phyloP scores from a whole-genome alignment of 768 basidiomycete genomes.

The Leccinum broughii region DNA sequence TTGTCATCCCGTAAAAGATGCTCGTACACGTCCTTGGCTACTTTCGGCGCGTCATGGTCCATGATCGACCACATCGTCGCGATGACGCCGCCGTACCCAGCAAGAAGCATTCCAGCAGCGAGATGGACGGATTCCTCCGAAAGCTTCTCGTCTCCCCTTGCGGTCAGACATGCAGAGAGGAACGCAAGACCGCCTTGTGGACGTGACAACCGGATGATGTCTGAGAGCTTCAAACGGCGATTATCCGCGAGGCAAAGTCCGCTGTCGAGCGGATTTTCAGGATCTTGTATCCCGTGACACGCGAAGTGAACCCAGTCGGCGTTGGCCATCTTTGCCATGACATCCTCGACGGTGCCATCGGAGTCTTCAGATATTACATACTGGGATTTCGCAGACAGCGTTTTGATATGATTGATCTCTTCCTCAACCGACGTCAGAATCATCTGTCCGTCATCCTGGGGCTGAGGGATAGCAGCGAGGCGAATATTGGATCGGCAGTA shows the following conservation, averaged over 20 bases:
- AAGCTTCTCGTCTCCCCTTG: not conserved
- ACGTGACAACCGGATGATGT: not conserved
- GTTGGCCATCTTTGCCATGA: not conserved
- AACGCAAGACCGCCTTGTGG: not conserved
- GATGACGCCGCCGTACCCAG: not conserved
- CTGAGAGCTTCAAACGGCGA: not conserved
- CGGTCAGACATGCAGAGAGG: not conserved
- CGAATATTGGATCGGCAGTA: not conserved
- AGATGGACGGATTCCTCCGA: too few species aligned
- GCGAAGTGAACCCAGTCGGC: not conserved
- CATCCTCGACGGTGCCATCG: not conserved
- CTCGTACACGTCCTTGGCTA: too few species aligned
- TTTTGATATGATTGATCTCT: not conserved
- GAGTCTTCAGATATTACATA: not conserved
- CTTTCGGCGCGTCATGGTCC: too few species aligned
- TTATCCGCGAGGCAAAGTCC: not conserved
- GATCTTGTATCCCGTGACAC: not conserved
- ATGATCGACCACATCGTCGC: too few species aligned
- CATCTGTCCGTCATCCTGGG: not conserved
- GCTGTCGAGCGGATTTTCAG: not conserved
- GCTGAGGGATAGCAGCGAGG: not conserved
- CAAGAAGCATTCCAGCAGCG: too few species aligned
- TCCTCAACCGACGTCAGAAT: not conserved
- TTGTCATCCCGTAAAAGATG: too few species aligned
- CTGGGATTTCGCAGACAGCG: not conserved